These are phyloP conservation scores for Saccharomyces hybrid DNA, from an alignment of 1,139 yeast species.

Conservation along the genomic window DNA sequence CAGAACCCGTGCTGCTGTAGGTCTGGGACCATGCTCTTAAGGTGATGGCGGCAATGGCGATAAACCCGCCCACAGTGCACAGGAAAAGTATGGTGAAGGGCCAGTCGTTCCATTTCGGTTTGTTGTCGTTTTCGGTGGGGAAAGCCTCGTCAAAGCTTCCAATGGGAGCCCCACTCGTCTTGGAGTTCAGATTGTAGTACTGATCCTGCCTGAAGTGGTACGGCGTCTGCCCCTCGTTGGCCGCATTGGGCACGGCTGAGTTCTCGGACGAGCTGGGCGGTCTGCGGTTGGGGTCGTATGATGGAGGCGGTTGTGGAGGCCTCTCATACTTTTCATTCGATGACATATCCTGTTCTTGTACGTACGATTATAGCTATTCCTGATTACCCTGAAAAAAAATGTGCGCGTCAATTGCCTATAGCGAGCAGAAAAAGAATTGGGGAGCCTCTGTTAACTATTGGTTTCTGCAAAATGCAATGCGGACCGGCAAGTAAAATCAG, in stretches of 20 bases:
- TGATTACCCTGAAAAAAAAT: not conserved
- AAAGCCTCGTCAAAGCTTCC: constrained; percentile 49
- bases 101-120: constrained; percentile 66
- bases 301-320: constrained; percentile 16
- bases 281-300: constrained; percentile 1
- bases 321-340: constrained; percentile 10
- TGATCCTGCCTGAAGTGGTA: constrained; percentile 28
- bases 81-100: constrained; percentile 61
- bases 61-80: constrained; percentile 57
- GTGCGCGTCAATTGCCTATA: not conserved
- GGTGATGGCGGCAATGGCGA: constrained; percentile 63
- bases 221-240: constrained; percentile 7
- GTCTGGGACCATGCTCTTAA: constrained; percentile 55
- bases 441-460: too few species aligned
- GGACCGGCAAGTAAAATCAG: too few species aligned
- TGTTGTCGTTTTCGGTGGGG: constrained; percentile 37
- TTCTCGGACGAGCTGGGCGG: not conserved
- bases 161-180: constrained; percentile 41
- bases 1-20: constrained; percentile 51
- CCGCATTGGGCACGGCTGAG: not conserved
- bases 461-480: too few species aligned
- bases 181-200: constrained; percentile 27
- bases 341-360: not conserved
- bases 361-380: not conserved
- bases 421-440: not conserved